Conservation (phyloP, 176 grass and related monocot species). For the Eragrostis nindensis region DNA sequence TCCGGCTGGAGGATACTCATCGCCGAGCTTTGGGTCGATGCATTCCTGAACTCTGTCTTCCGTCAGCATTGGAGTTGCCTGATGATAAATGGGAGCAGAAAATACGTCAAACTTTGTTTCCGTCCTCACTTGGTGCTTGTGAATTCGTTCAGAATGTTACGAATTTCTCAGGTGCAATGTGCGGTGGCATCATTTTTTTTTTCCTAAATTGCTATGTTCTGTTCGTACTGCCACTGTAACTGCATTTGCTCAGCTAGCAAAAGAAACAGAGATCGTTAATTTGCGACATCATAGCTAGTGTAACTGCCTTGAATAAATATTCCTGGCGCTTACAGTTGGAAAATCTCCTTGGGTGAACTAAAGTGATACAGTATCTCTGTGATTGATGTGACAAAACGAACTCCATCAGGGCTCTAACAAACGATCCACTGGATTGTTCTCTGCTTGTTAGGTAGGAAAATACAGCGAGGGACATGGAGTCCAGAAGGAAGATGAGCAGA, state of each 20-base stretch:
- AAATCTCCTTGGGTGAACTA: no score
- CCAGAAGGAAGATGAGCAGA: background rate
- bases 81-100: background rate
- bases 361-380: no score
- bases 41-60: conserved; percentile 65
- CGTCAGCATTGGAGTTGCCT: conserved; percentile 53
- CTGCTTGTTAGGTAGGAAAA: conserved; percentile 20
- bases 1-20: conserved; percentile 44
- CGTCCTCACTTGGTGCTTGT: background rate
- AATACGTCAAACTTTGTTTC: background rate
- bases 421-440: background rate
- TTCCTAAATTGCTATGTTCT: no score
- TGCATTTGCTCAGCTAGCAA: background rate
- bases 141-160: background rate
- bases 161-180: no score
- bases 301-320: background rate
- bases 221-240: background rate
- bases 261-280: background rate
- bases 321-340: background rate
- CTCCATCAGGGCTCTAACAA: background rate
- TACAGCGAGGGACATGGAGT: background rate
- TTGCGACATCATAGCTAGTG: background rate
- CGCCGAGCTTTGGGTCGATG: conserved; percentile 54
- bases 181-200: no score
- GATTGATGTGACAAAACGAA: conserved; percentile 13